phyloP scores from a whole-genome alignment of 371 early-diverging fungal genomes.

The Rhizomucor pusillus region DNA sequence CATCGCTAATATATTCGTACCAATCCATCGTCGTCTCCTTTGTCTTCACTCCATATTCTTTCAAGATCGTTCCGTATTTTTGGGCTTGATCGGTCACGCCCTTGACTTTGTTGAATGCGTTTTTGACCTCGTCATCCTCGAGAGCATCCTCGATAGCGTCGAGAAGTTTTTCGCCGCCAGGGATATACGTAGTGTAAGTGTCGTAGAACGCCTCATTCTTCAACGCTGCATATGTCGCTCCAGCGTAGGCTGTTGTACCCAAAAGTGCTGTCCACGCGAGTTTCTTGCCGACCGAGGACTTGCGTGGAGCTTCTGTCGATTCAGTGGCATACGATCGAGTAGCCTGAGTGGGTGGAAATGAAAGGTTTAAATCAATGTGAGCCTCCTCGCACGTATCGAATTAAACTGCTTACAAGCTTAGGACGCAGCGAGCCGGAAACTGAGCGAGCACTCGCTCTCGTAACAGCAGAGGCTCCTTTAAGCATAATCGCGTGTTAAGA shows the following conservation, averaged over 20 bases:
- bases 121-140: slow-evolving; percentile 21
- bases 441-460: too few relatives aligned
- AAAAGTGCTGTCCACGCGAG: slow-evolving; percentile 29
- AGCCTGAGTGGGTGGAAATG: too few relatives aligned
- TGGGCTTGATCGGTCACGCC: slow-evolving; percentile 22
- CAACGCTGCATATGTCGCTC: slow-evolving; percentile 39
- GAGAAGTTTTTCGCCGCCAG: slow-evolving; percentile 40
- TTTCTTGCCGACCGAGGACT: slow-evolving; percentile 24
- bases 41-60: slow-evolving; percentile 16
- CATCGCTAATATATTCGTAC: slow-evolving; percentile 37
- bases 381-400: too few relatives aligned
- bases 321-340: too few relatives aligned
- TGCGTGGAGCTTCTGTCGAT: too few relatives aligned
- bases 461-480: too few relatives aligned
- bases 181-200: slow-evolving; percentile 43
- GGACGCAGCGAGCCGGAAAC: too few relatives aligned
- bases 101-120: slow-evolving; percentile 21
- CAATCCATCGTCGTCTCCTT: slow-evolving; percentile 34
- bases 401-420: too few relatives aligned
- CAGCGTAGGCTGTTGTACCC: slow-evolving; percentile 29
- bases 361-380: too few relatives aligned
- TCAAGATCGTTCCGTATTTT: slow-evolving; percentile 12
- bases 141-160: slow-evolving; percentile 39
- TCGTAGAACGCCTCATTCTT: slow-evolving; percentile 46
- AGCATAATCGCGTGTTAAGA: too few relatives aligned